These are phyloP conservation scores for Aspergillus homomorphus DNA, from an alignment of 495 filamentous ascomycete species.

Conservation along the genomic window DNA sequence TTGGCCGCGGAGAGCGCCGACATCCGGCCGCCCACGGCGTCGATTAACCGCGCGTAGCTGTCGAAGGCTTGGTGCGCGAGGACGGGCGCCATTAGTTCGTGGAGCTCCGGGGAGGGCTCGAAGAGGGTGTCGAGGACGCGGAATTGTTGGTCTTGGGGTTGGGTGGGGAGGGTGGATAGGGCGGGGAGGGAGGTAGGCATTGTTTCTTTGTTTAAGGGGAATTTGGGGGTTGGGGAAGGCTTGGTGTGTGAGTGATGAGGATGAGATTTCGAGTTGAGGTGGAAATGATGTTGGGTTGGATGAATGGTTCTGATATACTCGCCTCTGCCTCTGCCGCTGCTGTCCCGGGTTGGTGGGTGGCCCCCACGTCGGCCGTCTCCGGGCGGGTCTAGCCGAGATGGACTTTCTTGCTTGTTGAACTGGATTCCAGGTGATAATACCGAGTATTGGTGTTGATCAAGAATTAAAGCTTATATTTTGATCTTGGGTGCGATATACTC, in stretches of 20 bases:
- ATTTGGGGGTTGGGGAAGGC: too few species aligned
- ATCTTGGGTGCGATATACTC: too few species aligned
- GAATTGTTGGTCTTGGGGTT: slow-evolving; percentile 52
- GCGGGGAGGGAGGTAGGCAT: neutral
- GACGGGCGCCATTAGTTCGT: slow-evolving; percentile 62
- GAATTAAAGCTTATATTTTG: too few species aligned
- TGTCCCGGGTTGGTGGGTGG: neutral
- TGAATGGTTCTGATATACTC: neutral
- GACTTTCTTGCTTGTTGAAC: too few species aligned
- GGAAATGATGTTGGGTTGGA: too few species aligned
- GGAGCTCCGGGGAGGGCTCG: slow-evolving; percentile 75
- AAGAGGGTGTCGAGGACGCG: slow-evolving; percentile 76
- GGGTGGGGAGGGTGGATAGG: slow-evolving; percentile 36
- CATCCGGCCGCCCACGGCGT: slow-evolving; percentile 53
- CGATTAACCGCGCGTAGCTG: slow-evolving; percentile 57
- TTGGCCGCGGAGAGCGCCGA: slow-evolving; percentile 45
- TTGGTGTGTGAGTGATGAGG: too few species aligned
- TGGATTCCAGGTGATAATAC: too few species aligned
- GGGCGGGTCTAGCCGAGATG: neutral
- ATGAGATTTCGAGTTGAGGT: too few species aligned
- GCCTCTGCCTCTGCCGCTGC: too few species aligned
- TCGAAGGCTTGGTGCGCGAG: slow-evolving; percentile 58
- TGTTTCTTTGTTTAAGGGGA: neutral
- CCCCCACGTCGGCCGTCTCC: neutral
- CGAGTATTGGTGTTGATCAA: neutral